These are phyloP conservation scores for Clavispora vitiphila DNA, from an alignment of 805 yeast genomes.

Conservation along the genomic window DNA sequence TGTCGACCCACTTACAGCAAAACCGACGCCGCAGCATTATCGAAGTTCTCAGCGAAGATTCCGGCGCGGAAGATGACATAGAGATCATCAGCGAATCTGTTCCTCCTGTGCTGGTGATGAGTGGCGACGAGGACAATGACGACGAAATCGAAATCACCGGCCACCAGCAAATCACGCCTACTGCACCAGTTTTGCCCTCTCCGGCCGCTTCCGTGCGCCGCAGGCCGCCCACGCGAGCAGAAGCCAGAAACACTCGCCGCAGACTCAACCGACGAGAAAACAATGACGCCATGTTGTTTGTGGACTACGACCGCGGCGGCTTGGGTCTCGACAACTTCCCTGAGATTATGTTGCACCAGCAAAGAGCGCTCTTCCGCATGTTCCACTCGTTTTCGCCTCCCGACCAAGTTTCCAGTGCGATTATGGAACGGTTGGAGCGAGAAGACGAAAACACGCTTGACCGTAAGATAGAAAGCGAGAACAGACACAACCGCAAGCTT, in stretches of 20 bases:
- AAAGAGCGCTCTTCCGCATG: conserved; percentile 3
- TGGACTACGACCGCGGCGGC: not conserved
- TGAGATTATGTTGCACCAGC: conserved; percentile 6
- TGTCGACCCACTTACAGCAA: not conserved
- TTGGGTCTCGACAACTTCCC: conserved; percentile 3
- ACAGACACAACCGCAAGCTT: conserved; percentile 24
- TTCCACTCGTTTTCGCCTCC: conserved; percentile 3
- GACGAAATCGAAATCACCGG: conserved; percentile 15
- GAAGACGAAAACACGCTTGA: conserved; percentile 37
- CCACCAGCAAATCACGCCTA: conserved; percentile 1
- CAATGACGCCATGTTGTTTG: not conserved
- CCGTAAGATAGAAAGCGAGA: conserved; percentile 26
- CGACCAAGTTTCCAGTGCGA: conserved; percentile 18
- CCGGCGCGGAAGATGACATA: conserved; percentile 11
- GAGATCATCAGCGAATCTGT: conserved; percentile 11
- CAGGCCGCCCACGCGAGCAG: not conserved
- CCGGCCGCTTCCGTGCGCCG: not conserved
- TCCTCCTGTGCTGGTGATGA: not conserved
- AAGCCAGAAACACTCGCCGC: conserved; percentile 3
- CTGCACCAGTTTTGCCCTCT: not conserved
- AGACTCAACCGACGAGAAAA: conserved; percentile 8
- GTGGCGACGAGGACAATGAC: not conserved
- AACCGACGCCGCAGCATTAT: conserved; percentile 6
- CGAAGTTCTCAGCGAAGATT: conserved; percentile 11
- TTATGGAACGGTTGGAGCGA: conserved; percentile 36